Base-by-base conservation (phyloP, 352 stramenopile species). In the Phytophthora foliorum region DNA sequence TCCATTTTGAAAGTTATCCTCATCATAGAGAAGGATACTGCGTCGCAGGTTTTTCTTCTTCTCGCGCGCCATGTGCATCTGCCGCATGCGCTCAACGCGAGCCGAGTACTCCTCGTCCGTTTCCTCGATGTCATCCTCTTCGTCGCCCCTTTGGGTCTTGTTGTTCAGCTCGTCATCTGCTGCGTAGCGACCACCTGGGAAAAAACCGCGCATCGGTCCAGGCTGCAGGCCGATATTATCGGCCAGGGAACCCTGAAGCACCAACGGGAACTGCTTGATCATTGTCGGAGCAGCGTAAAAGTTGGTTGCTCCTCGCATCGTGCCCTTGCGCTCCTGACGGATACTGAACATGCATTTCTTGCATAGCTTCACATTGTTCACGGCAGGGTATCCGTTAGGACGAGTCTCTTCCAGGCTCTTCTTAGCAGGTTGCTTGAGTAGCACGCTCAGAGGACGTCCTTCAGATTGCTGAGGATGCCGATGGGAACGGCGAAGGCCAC, bases 311-410 rank as follows among this genome's bases (percentile, higher is more conserved):
- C 80, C 78, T 16, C 71, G 59, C 67, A 84, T 76, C 41, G 76
- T 83, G 2, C 77, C 80, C 52, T 90, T 89, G 31, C 84, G 84
- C 44, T 93, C 82, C 27, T 88, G 80, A 4, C 81, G 80, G 48
- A 91, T 80, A 39, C 55, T 72, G 56, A 86, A 91, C 58, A 93
- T 82, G 71, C 85, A 93, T 52, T 93, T 93, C 59, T 90, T 87
- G 71, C 85, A 93, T 34, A 93, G 74, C 66, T 91, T 91, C 25
- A 91, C 80, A 49, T 75, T 69, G 57, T 89, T 87, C 41, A 91
- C 82, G 41, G 82, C 81, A 8, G 82, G 77, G 63, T 89, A 85
- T 50, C 78, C 78, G 19, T 85, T 80, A 3, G 69, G 39, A 2
- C 81, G 63, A n/a, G 68, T 73, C 48, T 73, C 68, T 29, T 78